A percentile compares a stretch with the other conserved stretches of the same genome.
phyloP scores from a whole-genome alignment of 139 green algal genomes.

The Trebouxia sp. region DNA sequence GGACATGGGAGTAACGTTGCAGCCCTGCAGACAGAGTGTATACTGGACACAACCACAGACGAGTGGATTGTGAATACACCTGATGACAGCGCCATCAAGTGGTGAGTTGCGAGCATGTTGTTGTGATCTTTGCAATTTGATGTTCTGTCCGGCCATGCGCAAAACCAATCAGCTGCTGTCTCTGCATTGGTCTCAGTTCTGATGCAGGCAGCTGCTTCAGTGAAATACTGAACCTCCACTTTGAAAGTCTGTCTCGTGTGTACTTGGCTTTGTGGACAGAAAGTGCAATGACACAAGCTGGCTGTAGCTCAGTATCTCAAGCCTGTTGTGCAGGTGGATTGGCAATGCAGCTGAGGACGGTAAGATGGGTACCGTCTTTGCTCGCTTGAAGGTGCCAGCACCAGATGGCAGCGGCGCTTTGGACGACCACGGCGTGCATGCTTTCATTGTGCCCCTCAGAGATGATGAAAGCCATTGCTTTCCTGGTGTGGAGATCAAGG shows the following conservation, averaged over 20 bases:
- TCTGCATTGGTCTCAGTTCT: too few species aligned
- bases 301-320: neutral
- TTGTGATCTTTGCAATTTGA: neutral
- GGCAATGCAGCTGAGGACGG: constrained; percentile 87
- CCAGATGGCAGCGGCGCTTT: constrained; percentile 56
- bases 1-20: constrained; percentile 83
- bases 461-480: constrained; percentile 48
- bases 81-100: constrained; percentile 83
- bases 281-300: neutral
- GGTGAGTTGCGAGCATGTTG: constrained; percentile 38
- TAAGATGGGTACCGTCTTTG: constrained; percentile 77
- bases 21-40: constrained; percentile 75
- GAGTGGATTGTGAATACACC: constrained; percentile 85
- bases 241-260: neutral
- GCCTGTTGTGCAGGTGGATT: constrained; percentile 58
- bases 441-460: constrained; percentile 76
- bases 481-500: constrained; percentile 86
- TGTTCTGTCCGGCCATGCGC: too few species aligned
- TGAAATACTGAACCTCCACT: too few species aligned
- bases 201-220: too few species aligned
- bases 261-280: neutral
- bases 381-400: constrained; percentile 68
- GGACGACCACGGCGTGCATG: constrained; percentile 85
- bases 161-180: too few species aligned
- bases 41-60: constrained; percentile 75